Conservation (phyloP, 768 basidiomycete species). For the Leccinum obscurum region DNA sequence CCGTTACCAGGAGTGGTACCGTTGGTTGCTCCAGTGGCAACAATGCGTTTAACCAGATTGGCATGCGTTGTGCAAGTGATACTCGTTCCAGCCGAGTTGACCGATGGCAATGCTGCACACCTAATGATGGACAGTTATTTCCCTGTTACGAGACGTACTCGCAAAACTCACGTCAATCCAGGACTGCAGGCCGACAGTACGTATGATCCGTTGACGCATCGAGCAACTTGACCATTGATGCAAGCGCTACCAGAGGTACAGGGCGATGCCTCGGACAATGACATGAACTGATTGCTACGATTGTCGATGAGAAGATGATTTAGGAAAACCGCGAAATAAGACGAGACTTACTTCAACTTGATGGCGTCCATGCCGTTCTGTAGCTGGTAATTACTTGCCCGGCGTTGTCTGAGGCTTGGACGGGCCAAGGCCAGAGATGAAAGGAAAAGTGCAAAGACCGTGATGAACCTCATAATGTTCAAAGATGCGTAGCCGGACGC, state of each 20-base stretch:
- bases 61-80: conserved; percentile 52
- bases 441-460: conserved; percentile 35
- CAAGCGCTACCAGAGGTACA: conserved; percentile 47
- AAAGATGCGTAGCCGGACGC: conserved; percentile 3
- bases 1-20: conserved; percentile 22
- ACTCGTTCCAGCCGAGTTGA: conserved; percentile 48
- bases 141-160: not conserved
- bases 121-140: conserved; percentile 6
- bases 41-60: conserved; percentile 49
- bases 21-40: conserved; percentile 33
- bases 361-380: conserved; percentile 45
- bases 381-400: conserved; percentile 26
- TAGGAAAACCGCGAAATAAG: not conserved
- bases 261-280: conserved; percentile 32
- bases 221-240: conserved; percentile 49
- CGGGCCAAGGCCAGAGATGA: conserved; percentile 34
- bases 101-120: conserved; percentile 48
- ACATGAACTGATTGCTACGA: conserved; percentile 23
- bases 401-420: conserved; percentile 36
- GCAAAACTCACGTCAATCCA: conserved; percentile 18
- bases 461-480: conserved; percentile 39
- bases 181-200: conserved; percentile 21
- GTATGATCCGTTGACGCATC: conserved; percentile 51
- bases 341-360: conserved; percentile 39
- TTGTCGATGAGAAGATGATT: conserved; percentile 3